Conservation (phyloP, 2,329 filamentous ascomycete genomes). For the Fusarium keratoplasticum region DNA sequence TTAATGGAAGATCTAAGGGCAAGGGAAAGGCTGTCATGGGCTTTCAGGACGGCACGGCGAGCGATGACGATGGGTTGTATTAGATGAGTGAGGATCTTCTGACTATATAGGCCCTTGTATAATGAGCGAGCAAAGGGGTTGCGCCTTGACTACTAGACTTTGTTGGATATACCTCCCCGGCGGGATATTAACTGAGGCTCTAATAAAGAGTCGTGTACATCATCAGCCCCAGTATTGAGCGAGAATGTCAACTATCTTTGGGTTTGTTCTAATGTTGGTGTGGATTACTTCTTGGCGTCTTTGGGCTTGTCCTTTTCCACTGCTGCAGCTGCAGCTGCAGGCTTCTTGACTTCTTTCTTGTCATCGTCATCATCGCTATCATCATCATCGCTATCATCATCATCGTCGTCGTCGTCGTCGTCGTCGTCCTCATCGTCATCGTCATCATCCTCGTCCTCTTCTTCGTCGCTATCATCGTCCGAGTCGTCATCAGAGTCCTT, state of each 20-base stretch:
- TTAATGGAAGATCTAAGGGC: constrained; percentile 57
- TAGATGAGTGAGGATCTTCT: constrained; percentile 42
- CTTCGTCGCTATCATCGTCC: constrained; percentile 36
- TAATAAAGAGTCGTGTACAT: constrained; percentile 24
- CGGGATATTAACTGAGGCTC: constrained; percentile 31
- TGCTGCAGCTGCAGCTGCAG: constrained; percentile 12
- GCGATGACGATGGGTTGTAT: constrained; percentile 69
- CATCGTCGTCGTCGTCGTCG: constrained; percentile 27
- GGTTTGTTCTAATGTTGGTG: constrained; percentile 17
- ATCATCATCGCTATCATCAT: constrained; percentile 9
- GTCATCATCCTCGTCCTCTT: constrained; percentile 33
- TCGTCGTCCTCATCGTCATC: constrained; percentile 20
- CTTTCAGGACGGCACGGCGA: constrained; percentile 65
- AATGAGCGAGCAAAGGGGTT: constrained; percentile 12
- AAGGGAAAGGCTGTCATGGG: constrained; percentile 67
- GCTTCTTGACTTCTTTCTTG: constrained; percentile 28
- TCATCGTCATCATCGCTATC: constrained; percentile 25
- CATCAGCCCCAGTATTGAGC: constrained; percentile 10
- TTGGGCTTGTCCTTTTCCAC: constrained; percentile 26
- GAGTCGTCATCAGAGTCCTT: constrained; percentile 46
- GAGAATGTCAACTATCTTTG: constrained; percentile 9
- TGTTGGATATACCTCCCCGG: constrained; percentile 32
- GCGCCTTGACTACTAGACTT: constrained; percentile 26
- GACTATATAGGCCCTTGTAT: constrained; percentile 29
- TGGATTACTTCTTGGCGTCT: constrained; percentile 20